These are phyloP conservation scores for Leishmania tarentolae DNA, from an alignment of 208 protist species.

Conservation along the genomic window DNA sequence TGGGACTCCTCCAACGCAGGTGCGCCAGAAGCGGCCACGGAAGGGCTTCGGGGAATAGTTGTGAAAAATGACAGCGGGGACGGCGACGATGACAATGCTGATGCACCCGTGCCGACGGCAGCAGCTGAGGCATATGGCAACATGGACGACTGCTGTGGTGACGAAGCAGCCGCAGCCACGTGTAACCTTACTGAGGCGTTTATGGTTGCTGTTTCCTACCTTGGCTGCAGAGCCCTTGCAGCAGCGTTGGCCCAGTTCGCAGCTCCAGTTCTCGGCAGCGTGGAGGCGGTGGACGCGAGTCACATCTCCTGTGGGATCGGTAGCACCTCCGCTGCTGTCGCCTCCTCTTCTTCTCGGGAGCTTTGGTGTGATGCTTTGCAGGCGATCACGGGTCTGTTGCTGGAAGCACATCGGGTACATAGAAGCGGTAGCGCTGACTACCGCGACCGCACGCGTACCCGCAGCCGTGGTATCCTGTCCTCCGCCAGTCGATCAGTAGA, in stretches of 20 bases:
- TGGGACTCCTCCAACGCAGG: neutral
- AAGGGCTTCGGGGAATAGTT: neutral
- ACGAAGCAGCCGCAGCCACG: conserved; percentile 4
- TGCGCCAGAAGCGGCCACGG: neutral
- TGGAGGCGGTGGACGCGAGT: neutral
- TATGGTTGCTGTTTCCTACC: conserved; percentile 20
- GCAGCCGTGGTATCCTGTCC: neutral
- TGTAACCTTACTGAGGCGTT: conserved; percentile 24
- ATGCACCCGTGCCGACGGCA: neutral
- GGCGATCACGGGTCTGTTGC: conserved; percentile 7
- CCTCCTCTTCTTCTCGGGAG: neutral
- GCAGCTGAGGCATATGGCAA: neutral
- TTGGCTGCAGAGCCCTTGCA: conserved; percentile 22
- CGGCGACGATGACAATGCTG: neutral
- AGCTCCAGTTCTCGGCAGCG: neutral
- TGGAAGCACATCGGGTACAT: conserved; percentile 19
- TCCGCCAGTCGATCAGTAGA: neutral
- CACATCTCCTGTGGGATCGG: neutral
- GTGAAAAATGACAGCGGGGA: neutral
- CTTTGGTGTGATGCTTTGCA: conserved; percentile 28
- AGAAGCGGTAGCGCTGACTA: neutral
- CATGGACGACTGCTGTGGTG: neutral
- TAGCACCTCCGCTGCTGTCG: neutral
- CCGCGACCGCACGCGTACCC: neutral
- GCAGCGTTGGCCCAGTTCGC: conserved; percentile 5